Percentiles rank a stretch among this genome's conserved stretches.
phyloP scores from a whole-genome alignment of 768 basidiomycete genomes.

The Suillus spraguei region DNA sequence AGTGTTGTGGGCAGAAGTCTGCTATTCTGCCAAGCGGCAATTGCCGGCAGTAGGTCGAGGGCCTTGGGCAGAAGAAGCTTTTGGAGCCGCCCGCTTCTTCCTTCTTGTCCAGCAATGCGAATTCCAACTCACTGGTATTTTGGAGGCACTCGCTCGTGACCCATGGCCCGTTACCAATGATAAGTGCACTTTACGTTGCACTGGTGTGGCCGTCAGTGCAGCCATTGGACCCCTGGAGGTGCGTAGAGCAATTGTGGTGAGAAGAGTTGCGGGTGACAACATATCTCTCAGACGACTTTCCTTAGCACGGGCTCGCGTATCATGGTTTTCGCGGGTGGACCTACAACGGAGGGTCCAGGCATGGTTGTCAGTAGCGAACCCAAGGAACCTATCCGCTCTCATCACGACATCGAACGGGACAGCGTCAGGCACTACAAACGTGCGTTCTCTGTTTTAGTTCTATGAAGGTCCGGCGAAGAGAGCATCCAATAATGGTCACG shows the following conservation, averaged over 20 bases:
- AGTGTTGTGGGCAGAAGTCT: no score
- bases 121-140: constrained; percentile 92
- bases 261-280: constrained; percentile 1
- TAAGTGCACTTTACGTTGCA: constrained; percentile 90
- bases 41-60: no score
- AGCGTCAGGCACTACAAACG: constrained; percentile 97
- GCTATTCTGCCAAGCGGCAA: no score
- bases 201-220: constrained; percentile 92
- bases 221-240: constrained; percentile 92
- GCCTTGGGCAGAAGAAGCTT: no score
- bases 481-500: constrained; percentile 92
- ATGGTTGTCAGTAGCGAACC: constrained; percentile 96
- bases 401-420: constrained; percentile 98
- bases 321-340: constrained; percentile 95
- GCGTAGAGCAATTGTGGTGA: constrained; percentile 17
- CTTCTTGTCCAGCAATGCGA: constrained; percentile 92
- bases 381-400: constrained; percentile 96
- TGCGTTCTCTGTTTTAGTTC: constrained; percentile 69
- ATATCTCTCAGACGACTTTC: constrained; percentile 65
- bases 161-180: constrained; percentile 98
- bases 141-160: constrained; percentile 86
- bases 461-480: constrained; percentile 94
- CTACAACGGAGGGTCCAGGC: constrained; percentile 95
- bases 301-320: constrained; percentile 95
- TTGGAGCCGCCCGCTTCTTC: constrained; percentile 89